Base-by-base conservation (phyloP, 2,329 filamentous ascomycete species). In the Pseudogymnoascus sp. region DNA sequence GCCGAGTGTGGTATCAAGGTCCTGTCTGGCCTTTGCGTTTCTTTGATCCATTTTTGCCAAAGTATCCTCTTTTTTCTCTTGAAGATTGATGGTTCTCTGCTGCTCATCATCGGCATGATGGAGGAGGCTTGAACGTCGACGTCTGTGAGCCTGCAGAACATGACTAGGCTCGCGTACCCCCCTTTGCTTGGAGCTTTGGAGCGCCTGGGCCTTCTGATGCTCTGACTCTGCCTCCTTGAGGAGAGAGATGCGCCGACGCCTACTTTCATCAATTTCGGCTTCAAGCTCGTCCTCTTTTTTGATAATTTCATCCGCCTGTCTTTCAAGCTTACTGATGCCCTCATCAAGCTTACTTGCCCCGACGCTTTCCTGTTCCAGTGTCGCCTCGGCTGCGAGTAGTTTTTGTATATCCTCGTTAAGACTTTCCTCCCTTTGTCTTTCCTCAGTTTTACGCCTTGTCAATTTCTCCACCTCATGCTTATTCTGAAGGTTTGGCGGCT, bases 331-430 rank as follows among this genome's bases (percentile, higher is more conserved):
- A 4, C 49, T 55, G 28, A 55, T 16, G 2, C 25, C 28, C 11
- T 55, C n/a, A 55, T 55, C 49, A 21, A 55, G 49, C 28, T 18
- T 55, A 33, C 4, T 55, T 18, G 49, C 28, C n/a, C 49, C 49
- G 1, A 2, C 28, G 3, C 49, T 33, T 9, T 55, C 49, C 14
- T 55, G 49, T 55, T 55, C 49, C 9, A 55, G 28, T 14, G 49
- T 16, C 11, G 49, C 49, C 49, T 33, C n/a, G n/a, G 49, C 49
- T 21, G 28, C 49, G 9, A 55, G 49, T 12, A 55, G 49, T 18
- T 55, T 55, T 55, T 55, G 49, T 5, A 55, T 55, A 55, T 55
- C 49, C 49, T 55, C n/a, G 16, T 55, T 55, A 33, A 55, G 49
- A 18, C 28, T 55, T 12, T 28, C 28, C 49, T 55, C 49, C 5